These are phyloP conservation scores for Coniochaeta hoffmannii DNA, from an alignment of 2,329 filamentous ascomycete species.

Conservation along the genomic window DNA sequence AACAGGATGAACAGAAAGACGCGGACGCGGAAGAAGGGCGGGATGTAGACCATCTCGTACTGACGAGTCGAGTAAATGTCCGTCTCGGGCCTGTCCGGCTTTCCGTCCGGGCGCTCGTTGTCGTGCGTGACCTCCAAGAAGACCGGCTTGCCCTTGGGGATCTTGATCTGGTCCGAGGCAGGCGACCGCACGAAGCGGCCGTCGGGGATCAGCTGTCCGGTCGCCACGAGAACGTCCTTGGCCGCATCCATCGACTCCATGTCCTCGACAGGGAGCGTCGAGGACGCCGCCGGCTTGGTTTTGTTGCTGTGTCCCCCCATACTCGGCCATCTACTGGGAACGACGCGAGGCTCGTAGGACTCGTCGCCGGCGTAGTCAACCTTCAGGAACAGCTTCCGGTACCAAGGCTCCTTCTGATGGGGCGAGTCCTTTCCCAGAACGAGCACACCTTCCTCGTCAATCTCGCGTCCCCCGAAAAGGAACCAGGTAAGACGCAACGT, in stretches of 20 bases:
- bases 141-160: constrained; percentile 74
- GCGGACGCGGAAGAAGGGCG: constrained; percentile 73
- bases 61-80: constrained; percentile 49
- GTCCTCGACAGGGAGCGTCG: constrained; percentile 27
- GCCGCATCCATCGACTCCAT: constrained; percentile 26
- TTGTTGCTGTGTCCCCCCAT: constrained; percentile 47
- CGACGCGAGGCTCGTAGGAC: too few species aligned
- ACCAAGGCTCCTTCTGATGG: constrained; percentile 25
- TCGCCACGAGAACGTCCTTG: constrained; percentile 38
- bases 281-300: constrained; percentile 30
- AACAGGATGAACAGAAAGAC: constrained; percentile 80
- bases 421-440: constrained; percentile 32
- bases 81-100: constrained; percentile 44
- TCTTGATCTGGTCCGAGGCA: constrained; percentile 89
- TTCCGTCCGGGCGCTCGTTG: constrained; percentile 57
- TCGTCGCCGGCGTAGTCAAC: constrained; percentile 28
- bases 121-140: constrained; percentile 70
- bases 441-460: constrained; percentile 73
- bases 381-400: constrained; percentile 38
- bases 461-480: constrained; percentile 74
- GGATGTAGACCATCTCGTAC: constrained; percentile 71
- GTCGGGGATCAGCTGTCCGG: constrained; percentile 53
- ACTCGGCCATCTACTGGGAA: constrained; percentile 47
- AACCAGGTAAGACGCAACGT: constrained; percentile 81
- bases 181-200: constrained; percentile 88